Evolutionary conservation across 2,329 filamentous ascomycete genomes (phyloP).

Genomic region (Fusarium buxicola): DNA sequence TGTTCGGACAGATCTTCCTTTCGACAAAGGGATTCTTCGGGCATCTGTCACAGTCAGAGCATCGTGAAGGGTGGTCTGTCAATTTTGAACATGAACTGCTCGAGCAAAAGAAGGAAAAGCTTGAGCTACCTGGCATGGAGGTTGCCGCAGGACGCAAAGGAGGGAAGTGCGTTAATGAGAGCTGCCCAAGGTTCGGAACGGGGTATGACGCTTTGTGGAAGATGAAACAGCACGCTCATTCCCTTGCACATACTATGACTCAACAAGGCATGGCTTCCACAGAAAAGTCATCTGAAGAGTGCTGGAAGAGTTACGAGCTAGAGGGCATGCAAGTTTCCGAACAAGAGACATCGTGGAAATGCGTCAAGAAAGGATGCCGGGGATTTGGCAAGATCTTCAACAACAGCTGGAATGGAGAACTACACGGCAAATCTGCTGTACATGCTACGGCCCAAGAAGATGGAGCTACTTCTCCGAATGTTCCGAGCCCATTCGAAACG

Average conservation of each 20-base stretch:
- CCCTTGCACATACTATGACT: conserved; percentile 7
- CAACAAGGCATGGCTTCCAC: conserved; percentile 2
- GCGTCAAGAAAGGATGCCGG: conserved; percentile 24
- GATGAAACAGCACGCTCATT: conserved; percentile 21
- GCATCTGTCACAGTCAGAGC: conserved; percentile 18
- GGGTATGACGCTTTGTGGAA: not conserved
- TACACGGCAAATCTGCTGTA: not conserved
- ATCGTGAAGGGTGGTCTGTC: conserved; percentile 9
- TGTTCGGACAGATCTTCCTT: conserved; percentile 21
- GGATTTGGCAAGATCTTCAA: conserved; percentile 8
- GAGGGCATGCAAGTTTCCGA: conserved; percentile 21
- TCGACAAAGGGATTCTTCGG: conserved; percentile 13
- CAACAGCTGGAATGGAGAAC: no score
- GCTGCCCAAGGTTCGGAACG: conserved; percentile 13
- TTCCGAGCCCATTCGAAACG: not conserved
- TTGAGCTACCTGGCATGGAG: conserved; percentile 9
- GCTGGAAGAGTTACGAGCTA: conserved; percentile 15
- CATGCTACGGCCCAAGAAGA: conserved; percentile 3
- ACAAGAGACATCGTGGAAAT: conserved; percentile 13
- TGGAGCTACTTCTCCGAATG: not conserved
- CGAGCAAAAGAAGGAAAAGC: not conserved
- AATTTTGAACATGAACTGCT: not conserved
- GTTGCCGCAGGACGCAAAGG: not conserved
- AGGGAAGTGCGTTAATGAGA: conserved; percentile 21
- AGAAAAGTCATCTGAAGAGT: not conserved